These are phyloP conservation scores for Abelmoschus esculentus DNA, from an alignment of 345 rosid genomes.

Conservation along the genomic window DNA sequence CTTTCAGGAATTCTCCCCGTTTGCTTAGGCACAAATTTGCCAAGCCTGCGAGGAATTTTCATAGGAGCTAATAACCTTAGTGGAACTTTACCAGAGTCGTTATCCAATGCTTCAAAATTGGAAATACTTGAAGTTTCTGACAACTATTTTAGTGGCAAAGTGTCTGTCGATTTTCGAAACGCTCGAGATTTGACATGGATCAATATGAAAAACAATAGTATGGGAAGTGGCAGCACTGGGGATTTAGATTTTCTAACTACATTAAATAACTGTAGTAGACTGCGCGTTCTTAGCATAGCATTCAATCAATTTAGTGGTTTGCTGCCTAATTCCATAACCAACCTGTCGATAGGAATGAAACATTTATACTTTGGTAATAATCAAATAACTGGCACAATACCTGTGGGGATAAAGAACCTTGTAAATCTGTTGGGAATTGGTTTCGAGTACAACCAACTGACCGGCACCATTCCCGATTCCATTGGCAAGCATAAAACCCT, in stretches of 20 bases:
- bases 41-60: background rate
- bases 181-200: background rate
- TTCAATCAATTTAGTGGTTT: background rate
- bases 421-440: background rate
- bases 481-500: background rate
- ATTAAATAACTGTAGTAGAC: background rate
- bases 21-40: conserved; percentile 12
- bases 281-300: background rate
- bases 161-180: background rate
- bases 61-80: background rate
- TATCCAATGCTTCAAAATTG: conserved; percentile 18
- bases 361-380: background rate
- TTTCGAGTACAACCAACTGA: background rate
- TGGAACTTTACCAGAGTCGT: conserved; percentile 19
- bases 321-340: background rate
- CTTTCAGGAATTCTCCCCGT: conserved; percentile 12
- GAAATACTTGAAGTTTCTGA: fast-evolving
- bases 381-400: background rate
- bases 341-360: background rate
- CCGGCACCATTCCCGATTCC: background rate
- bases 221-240: background rate
- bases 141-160: background rate
- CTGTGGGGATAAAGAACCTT: background rate
- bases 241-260: background rate
- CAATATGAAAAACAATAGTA: background rate